Conservation (phyloP, 2,329 filamentous ascomycete genomes). For the Fusarium phyllophilum region DNA sequence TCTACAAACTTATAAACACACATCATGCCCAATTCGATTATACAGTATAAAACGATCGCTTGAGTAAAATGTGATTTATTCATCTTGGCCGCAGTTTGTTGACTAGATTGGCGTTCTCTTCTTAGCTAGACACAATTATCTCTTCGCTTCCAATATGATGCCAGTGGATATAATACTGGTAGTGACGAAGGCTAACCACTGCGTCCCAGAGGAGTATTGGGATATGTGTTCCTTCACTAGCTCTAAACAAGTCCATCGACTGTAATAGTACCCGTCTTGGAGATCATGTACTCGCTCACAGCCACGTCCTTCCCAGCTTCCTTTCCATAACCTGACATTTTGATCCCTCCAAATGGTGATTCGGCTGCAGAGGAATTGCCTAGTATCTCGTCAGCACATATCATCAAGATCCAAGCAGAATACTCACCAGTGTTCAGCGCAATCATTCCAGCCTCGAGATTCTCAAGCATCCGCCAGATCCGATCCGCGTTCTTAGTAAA, state of each 20-base stretch:
- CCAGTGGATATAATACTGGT: not conserved
- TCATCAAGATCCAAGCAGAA: no score
- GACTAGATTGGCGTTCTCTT: no score
- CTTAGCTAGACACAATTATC: no score
- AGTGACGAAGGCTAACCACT: not conserved
- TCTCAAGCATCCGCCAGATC: conserved; percentile 23
- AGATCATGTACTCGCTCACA: conserved; percentile 55
- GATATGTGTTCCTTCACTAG: not conserved
- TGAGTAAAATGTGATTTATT: no score
- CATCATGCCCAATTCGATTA: no score
- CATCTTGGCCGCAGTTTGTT: no score
- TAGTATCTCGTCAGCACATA: not conserved
- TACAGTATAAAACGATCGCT: no score
- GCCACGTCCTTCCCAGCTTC: conserved; percentile 55
- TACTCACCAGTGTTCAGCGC: conserved; percentile 28
- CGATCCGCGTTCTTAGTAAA: conserved; percentile 29
- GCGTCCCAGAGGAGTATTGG: not conserved
- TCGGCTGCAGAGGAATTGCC: conserved; percentile 49
- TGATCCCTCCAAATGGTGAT: conserved; percentile 46
- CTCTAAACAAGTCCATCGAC: not conserved
- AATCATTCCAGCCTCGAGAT: conserved; percentile 35
- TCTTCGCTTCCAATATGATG: not conserved
- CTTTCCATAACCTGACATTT: conserved; percentile 32
- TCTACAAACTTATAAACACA: no score
- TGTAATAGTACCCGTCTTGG: conserved; percentile 47